These are phyloP conservation scores for Dactylellina leptospora DNA, from an alignment of 2,329 filamentous ascomycete species.

Conservation along the genomic window DNA sequence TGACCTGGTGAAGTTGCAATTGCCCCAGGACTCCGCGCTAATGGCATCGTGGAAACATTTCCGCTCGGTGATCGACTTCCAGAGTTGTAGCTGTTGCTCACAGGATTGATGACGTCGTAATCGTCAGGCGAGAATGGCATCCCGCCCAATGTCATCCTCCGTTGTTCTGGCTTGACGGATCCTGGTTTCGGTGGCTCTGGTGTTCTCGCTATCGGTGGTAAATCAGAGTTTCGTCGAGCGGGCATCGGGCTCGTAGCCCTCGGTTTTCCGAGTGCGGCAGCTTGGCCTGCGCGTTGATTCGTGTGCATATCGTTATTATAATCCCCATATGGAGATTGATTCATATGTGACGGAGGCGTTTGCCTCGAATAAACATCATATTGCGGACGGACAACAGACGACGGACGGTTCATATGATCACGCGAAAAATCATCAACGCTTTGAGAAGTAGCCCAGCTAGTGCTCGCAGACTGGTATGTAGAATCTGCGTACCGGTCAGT, in stretches of 20 bases:
- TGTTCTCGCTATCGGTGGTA: conserved; percentile 28
- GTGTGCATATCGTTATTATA: conserved; percentile 7
- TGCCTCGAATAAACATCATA: conserved; percentile 40
- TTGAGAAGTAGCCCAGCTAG: conserved; percentile 32
- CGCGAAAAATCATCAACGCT: conserved; percentile 47
- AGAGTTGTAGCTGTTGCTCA: conserved; percentile 15
- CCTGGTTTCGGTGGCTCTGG: conserved; percentile 30
- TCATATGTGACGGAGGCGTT: conserved; percentile 13
- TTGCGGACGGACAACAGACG: conserved; percentile 13
- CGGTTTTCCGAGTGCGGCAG: conserved; percentile 28
- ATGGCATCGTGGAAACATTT: conserved; percentile 45
- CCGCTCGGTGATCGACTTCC: conserved; percentile 42
- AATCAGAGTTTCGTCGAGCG: conserved; percentile 37
- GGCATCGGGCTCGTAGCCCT: conserved; percentile 47
- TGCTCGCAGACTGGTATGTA: conserved; percentile 50
- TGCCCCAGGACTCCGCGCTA: conserved; percentile 38
- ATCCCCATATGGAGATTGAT: conserved; percentile 31
- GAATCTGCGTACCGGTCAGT: conserved; percentile 52
- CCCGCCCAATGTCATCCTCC: conserved; percentile 53
- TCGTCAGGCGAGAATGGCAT: conserved; percentile 57
- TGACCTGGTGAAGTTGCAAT: conserved; percentile 44
- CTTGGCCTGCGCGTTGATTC: not conserved
- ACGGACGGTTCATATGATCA: conserved; percentile 40
- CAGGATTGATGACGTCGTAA: conserved; percentile 57
- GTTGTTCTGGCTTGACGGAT: conserved; percentile 27